phyloP scores from a whole-genome alignment of 2,329 filamentous ascomycete species.

The Penicillium sp. region DNA sequence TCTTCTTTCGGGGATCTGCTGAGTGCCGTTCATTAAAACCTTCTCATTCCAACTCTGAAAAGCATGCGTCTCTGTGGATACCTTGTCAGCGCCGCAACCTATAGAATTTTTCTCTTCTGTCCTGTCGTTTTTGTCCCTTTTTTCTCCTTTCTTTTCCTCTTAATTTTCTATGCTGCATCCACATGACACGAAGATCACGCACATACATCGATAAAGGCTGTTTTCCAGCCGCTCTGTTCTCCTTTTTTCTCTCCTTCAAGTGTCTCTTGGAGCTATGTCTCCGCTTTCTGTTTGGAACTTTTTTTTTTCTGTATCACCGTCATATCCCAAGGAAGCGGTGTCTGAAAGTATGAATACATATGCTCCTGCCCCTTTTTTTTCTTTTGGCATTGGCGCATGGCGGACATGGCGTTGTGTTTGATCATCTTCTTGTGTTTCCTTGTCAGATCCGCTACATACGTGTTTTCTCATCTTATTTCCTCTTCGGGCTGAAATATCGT shows the following conservation, averaged over 20 bases:
- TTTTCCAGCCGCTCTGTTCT: not conserved
- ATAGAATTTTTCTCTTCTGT: conserved; percentile 14
- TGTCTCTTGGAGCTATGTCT: not conserved
- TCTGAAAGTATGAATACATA: conserved; percentile 18
- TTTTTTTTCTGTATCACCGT: not conserved
- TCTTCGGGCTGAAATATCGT: not conserved
- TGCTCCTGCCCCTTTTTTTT: conserved; percentile 10
- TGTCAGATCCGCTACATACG: conserved; percentile 4
- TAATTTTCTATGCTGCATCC: not conserved
- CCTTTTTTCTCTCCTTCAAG: not conserved
- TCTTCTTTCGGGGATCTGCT: conserved; percentile 39
- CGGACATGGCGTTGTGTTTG: conserved; percentile 16
- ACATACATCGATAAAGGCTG: conserved; percentile 16
- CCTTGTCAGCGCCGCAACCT: conserved; percentile 5
- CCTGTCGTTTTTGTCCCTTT: not conserved
- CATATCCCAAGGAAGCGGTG: conserved; percentile 1
- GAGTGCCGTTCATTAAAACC: conserved; percentile 35
- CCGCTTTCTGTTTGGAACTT: not conserved
- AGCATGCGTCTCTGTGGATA: not conserved
- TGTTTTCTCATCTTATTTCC: conserved; percentile 1
- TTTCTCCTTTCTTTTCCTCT: not conserved
- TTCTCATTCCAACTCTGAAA: not conserved
- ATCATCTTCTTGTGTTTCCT: conserved; percentile 3
- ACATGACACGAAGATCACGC: conserved; percentile 18
- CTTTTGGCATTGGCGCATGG: conserved; percentile 24